phyloP scores from a whole-genome alignment of 129 eudicot species.

The Flaveria ramosissima region DNA sequence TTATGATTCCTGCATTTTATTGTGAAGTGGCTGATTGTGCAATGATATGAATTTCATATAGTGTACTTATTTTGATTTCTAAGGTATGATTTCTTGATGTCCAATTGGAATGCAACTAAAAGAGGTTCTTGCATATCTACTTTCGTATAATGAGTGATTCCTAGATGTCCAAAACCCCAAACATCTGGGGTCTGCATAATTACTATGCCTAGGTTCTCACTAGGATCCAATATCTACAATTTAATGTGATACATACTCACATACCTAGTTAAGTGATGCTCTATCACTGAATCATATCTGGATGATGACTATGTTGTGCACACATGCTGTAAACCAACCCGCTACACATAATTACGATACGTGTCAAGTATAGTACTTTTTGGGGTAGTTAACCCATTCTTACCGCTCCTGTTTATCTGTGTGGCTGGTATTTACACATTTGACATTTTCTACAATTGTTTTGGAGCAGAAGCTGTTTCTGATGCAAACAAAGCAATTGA shows the following conservation, averaged over 20 bases:
- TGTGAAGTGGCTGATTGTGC: slow-evolving; percentile 13
- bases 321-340: neutral
- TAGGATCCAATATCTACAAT: neutral
- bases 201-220: neutral
- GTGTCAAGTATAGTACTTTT: neutral
- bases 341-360: neutral
- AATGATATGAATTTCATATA: neutral
- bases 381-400: neutral
- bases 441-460: neutral
- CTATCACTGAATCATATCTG: neutral
- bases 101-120: neutral
- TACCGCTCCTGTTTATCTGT: neutral
- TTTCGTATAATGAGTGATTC: neutral
- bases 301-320: neutral
- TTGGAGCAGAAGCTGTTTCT: slow-evolving; percentile 74
- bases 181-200: neutral
- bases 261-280: neutral
- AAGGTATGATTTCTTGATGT: neutral
- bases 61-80: neutral
- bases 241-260: neutral
- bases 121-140: slow-evolving; percentile 7
- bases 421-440: neutral
- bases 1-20: neutral
- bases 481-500: slow-evolving; percentile 87
- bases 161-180: neutral